A percentile compares a stretch with the other conserved stretches of the same genome.
These are phyloP conservation scores for Pestalotiopsis sp. DNA, from an alignment of 2,329 filamentous ascomycete genomes.

Conservation along the genomic window DNA sequence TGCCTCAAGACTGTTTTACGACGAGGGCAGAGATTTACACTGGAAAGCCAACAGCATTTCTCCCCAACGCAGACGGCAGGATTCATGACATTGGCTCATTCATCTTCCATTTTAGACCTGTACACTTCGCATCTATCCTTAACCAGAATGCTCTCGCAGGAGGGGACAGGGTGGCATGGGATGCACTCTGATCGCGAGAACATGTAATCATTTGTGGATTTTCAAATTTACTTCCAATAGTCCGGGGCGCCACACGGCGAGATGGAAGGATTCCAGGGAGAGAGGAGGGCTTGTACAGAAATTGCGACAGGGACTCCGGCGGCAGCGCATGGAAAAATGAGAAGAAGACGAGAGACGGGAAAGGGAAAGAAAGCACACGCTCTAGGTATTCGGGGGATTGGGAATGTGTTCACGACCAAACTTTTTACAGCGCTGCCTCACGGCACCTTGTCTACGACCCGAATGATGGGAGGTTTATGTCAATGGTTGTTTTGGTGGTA, in stretches of 20 bases:
- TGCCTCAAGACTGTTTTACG: neutral
- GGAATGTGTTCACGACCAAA: neutral
- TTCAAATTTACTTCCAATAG: neutral
- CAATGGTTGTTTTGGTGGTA: neutral
- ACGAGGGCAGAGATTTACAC: neutral
- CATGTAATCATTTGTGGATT: neutral
- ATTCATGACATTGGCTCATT: neutral
- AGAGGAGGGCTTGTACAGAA: neutral
- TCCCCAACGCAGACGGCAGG: neutral
- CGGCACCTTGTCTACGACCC: slow-evolving; percentile 18
- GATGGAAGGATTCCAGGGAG: neutral
- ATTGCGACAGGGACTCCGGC: neutral
- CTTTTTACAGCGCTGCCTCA: slow-evolving; percentile 21
- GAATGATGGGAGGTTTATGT: slow-evolving; percentile 1
- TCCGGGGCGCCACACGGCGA: neutral
- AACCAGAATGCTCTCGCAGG: neutral
- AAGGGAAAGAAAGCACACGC: neutral
- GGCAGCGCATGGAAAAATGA: neutral
- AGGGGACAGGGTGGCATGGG: neutral
- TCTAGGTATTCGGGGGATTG: neutral
- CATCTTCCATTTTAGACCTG: slow-evolving; percentile 19
- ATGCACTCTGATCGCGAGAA: neutral
- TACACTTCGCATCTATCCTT: slow-evolving; percentile 26
- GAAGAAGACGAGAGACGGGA: neutral
- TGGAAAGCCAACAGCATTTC: slow-evolving; percentile 7